Evolutionary conservation across 345 rosid species (phyloP), one percentile per base, ranked within the genome.

Genomic region (Salix brachista): DNA sequence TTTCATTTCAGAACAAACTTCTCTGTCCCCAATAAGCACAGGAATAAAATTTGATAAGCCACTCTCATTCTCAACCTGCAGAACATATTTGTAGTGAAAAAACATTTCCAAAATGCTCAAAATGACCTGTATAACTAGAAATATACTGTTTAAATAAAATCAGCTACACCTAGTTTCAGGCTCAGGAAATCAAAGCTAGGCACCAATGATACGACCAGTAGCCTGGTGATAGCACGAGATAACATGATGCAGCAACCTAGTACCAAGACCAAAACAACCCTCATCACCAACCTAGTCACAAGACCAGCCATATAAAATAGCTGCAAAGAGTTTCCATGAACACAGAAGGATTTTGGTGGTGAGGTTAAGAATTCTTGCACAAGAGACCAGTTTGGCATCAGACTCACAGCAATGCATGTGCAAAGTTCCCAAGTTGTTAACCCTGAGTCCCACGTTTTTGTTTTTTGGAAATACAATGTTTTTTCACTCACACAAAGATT

Each of bases 41-140:
- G 99, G 98, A 80, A 96, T 86, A 81, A 92, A 93, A 86, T 93
- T 96, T 58, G 99, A 96, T 54, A 96, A 77, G 66, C 99, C 98
- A 72, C 89, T 89, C 80, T 90, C 90, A 81, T 89, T 93, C 81
- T 96, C 99, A 65, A 93, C 96, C 99, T 96, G 81, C 86, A 80
- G 61, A 79, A 75, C 25, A 56, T 12, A 71, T 64, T 36, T 30
- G 54, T 25, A 76, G 28, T 26, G 4, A 25, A 52, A 52, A 36
- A 37, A 34, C 64, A 62, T 44, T 21, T 65, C 70, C n/a, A 65
- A 28, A 25, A 17, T 28, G 42, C n/a, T 36, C 44, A 26, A 18
- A 25, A 5, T 41, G 30, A 73, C 23, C 56, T 61, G 17, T 1
- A 74, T 46, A 19, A 50, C 44, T 23, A 61, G 36, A 61, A 39